Evolutionary conservation across 306 rosid genomes (phyloP).

Genomic region (Castanea crenata): DNA sequence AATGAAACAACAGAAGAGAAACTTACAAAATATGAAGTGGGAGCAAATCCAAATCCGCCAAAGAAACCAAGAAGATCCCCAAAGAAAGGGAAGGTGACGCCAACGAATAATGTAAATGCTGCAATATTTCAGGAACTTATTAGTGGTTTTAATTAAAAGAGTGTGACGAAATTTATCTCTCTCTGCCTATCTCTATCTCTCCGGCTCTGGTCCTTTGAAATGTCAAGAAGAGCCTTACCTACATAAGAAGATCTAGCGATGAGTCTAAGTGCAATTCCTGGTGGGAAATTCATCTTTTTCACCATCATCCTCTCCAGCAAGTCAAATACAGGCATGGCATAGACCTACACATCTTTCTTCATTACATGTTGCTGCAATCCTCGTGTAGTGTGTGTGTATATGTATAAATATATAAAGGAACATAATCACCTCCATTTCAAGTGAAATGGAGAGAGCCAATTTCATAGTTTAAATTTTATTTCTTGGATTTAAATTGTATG

Average conservation of each 20-base stretch:
- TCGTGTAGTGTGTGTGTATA: not conserved
- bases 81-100: conserved; percentile 88
- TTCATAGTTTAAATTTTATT: too few relatives aligned
- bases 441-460: too few relatives aligned
- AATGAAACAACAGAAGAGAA: not conserved
- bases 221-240: conserved; percentile 41
- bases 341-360: conserved; percentile 45
- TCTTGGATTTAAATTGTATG: too few relatives aligned
- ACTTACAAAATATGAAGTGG: conserved; percentile 77
- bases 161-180: not conserved
- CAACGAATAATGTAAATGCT: conserved; percentile 75
- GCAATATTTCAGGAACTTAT: conserved; percentile 22
- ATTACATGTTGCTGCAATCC: not conserved
- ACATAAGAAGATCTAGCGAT: conserved; percentile 74
- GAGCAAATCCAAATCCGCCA: conserved; percentile 95
- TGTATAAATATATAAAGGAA: too few relatives aligned
- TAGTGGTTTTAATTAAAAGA: not conserved
- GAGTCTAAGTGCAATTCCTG: conserved; percentile 70
- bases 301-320: conserved; percentile 67
- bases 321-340: conserved; percentile 90
- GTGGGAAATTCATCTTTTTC: conserved; percentile 50
- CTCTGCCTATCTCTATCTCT: not conserved
- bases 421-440: too few relatives aligned
- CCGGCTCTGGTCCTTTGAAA: not conserved
- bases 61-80: conserved; percentile 98